Conservation (phyloP, 1,284 basidiomycete species). For the Blastosporella zonata region DNA sequence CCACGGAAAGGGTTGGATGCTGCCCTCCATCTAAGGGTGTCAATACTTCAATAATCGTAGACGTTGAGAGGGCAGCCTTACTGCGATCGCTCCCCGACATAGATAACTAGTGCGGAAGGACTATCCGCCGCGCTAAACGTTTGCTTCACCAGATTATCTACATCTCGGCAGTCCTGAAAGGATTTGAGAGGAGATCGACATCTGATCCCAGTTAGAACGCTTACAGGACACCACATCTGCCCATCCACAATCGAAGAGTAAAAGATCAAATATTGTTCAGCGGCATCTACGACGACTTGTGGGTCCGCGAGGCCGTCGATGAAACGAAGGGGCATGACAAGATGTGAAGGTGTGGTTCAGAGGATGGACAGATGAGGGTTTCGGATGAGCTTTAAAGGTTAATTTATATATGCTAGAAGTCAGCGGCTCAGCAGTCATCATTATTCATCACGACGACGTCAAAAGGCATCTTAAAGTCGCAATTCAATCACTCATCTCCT, state of each 20-base stretch:
- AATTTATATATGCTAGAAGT: neutral
- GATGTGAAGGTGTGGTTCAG: neutral
- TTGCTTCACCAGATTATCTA: constrained; percentile 59
- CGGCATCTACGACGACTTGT: constrained; percentile 33
- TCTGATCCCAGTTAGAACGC: neutral
- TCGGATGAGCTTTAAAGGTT: neutral
- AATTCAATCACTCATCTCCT: neutral
- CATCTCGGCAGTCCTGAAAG: constrained; percentile 68
- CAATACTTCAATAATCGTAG: neutral
- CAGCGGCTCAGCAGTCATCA: neutral
- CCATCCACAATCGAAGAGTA: constrained; percentile 60
- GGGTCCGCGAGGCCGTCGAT: constrained; percentile 37
- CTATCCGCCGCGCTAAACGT: constrained; percentile 52
- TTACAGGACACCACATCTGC: constrained; percentile 66
- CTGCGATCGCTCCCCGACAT: constrained; percentile 70
- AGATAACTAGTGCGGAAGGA: constrained; percentile 65
- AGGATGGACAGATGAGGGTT: neutral
- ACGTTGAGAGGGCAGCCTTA: constrained; percentile 37
- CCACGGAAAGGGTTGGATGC: constrained; percentile 60
- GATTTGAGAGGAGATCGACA: neutral
- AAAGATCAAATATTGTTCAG: constrained; percentile 60
- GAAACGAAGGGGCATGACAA: constrained; percentile 35
- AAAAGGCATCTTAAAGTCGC: neutral
- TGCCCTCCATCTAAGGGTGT: constrained; percentile 59
- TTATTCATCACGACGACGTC: neutral